These are phyloP conservation scores for Daucus carota DNA, from an alignment of 129 eudicot species.

Conservation along the genomic window DNA sequence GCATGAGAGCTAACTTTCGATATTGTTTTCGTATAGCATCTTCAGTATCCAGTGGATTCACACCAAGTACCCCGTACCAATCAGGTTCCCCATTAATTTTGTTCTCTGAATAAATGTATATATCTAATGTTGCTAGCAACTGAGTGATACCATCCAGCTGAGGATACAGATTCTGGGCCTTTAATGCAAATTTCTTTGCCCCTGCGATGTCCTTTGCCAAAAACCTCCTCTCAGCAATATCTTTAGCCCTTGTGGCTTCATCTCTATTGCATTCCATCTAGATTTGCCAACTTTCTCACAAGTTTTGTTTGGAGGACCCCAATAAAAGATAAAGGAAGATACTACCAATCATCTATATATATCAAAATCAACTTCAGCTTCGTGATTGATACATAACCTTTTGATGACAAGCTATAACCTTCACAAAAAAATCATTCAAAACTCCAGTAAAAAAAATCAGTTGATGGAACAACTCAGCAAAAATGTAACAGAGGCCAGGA, in stretches of 20 bases:
- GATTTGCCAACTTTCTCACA: not conserved
- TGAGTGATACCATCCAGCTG: conserved; percentile 76
- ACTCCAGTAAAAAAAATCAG: not conserved
- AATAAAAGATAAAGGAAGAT: not conserved
- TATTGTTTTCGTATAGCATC: conserved; percentile 62
- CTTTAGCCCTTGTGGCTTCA: conserved; percentile 82
- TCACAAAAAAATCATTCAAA: not conserved
- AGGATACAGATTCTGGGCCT: conserved; percentile 72
- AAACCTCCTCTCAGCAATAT: conserved; percentile 71
- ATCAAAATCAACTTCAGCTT: conserved; percentile 1
- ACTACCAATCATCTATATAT: not conserved
- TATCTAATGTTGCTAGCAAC: conserved; percentile 54
- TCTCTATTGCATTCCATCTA: conserved; percentile 89
- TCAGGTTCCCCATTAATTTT: conserved; percentile 52
- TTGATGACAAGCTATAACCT: not conserved
- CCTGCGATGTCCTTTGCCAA: conserved; percentile 49
- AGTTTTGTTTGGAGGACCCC: not conserved
- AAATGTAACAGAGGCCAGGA: not conserved
- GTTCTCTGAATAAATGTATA: conserved; percentile 54
- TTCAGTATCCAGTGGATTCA: conserved; percentile 59
- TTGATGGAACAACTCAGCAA: not conserved
- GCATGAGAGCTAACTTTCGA: conserved; percentile 62
- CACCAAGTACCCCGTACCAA: conserved; percentile 74
- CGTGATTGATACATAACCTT: not conserved
- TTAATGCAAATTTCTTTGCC: conserved; percentile 67